phyloP scores from a whole-genome alignment of 768 basidiomycete species.

The Auriculariales sp. region DNA sequence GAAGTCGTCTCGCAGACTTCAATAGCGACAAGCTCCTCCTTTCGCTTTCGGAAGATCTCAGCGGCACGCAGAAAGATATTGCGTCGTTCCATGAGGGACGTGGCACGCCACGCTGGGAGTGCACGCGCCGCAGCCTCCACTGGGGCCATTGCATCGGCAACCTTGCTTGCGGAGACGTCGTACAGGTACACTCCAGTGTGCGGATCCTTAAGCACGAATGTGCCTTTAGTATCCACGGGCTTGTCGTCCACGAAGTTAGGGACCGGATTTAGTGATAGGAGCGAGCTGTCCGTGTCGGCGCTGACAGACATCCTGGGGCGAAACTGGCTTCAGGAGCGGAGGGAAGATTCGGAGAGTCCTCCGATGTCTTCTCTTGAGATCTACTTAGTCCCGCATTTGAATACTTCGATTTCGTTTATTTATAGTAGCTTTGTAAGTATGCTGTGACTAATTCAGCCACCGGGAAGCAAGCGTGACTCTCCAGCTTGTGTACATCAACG shows the following conservation, averaged over 20 bases:
- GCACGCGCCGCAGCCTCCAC: constrained; percentile 3
- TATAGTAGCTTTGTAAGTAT: no score
- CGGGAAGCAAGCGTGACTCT: no score
- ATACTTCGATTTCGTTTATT: no score
- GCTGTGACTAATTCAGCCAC: no score
- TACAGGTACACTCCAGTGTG: neutral
- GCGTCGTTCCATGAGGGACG: constrained; percentile 6
- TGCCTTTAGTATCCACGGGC: neutral
- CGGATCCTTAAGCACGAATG: constrained; percentile 2
- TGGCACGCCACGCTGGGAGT: constrained; percentile 3
- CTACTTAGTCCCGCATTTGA: no score
- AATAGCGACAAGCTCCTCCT: constrained; percentile 6
- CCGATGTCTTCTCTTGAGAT: no score
- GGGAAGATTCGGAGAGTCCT: no score
- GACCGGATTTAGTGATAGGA: no score
- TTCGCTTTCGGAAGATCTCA: constrained; percentile 5
- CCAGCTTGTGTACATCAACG: no score
- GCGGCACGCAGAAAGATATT: constrained; percentile 10
- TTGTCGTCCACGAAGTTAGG: constrained; percentile 1
- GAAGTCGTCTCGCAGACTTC: constrained; percentile 10
- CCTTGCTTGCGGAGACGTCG: neutral
- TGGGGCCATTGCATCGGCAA: neutral
- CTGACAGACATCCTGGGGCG: no score
- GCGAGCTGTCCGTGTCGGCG: no score
- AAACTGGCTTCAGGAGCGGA: no score